Conservation (phyloP, 2,329 filamentous ascomycete species). For the Eurotiales sp. region DNA sequence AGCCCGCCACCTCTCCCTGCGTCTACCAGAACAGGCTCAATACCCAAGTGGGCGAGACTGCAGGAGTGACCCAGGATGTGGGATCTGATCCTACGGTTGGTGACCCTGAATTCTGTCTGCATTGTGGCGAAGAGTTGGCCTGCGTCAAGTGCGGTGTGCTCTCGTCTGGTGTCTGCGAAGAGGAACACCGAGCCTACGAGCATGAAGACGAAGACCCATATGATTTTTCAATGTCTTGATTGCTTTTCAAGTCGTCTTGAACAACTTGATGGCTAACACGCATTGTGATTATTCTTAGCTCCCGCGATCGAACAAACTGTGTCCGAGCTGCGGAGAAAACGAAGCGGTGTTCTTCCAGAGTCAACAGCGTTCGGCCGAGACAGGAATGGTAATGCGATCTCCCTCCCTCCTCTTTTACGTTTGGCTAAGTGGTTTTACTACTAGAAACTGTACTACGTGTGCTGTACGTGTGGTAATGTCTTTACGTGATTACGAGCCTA, state of each 20-base stretch:
- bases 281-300: constrained; percentile 57
- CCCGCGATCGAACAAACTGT: constrained; percentile 80
- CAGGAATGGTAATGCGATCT: constrained; percentile 96
- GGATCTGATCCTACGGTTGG: constrained; percentile 97
- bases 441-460: constrained; percentile 90
- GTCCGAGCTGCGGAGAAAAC: constrained; percentile 77
- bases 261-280: constrained; percentile 20
- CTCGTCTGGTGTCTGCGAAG: constrained; percentile 14
- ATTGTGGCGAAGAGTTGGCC: constrained; percentile 56
- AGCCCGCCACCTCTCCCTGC: constrained; percentile 80
- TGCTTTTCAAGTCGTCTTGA: constrained; percentile 13
- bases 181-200: constrained; percentile 13
- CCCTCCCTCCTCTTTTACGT: constrained; percentile 26
- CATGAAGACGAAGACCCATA: constrained; percentile 16
- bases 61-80: constrained; percentile 95
- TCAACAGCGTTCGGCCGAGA: constrained; percentile 93
- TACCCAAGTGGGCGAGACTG: constrained; percentile 88
- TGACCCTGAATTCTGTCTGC: constrained; percentile 56
- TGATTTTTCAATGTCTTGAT: constrained; percentile 10
- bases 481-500: constrained; percentile 50
- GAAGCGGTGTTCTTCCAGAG: constrained; percentile 99
- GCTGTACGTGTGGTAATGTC: constrained; percentile 88
- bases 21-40: constrained; percentile 94
- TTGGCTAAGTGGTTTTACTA: constrained; percentile 16
- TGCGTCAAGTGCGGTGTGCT: constrained; percentile 51